Evolutionary conservation across 2,329 filamentous ascomycete genomes (phyloP).

Genomic region (Talaromyces sp.): DNA sequence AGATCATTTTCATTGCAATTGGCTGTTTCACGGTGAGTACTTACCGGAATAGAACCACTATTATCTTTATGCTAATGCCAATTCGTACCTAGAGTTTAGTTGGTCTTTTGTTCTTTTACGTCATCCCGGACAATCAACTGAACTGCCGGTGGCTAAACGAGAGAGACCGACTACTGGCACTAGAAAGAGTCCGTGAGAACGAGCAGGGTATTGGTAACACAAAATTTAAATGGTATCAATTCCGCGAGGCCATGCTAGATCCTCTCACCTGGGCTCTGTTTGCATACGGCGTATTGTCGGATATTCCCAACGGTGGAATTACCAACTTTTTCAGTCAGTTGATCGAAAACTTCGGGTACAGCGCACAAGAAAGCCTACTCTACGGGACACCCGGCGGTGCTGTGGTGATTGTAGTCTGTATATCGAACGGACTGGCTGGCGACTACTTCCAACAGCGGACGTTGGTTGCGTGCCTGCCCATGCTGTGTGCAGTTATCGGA

Average conservation of each 20-base stretch:
- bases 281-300: conserved; percentile 9
- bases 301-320: conserved; percentile 14
- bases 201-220: conserved; percentile 41
- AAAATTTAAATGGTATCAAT: conserved; percentile 41
- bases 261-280: conserved; percentile 15
- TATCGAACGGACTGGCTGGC: not conserved
- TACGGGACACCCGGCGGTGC: not conserved
- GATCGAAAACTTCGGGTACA: conserved; percentile 10
- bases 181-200: conserved; percentile 45
- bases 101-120: conserved; percentile 39
- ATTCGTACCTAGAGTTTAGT: conserved; percentile 16
- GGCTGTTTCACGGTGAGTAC: conserved; percentile 39
- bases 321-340: conserved; percentile 12
- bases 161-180: conserved; percentile 51
- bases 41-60: not conserved
- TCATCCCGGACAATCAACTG: conserved; percentile 51
- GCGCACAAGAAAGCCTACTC: not conserved
- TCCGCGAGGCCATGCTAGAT: conserved; percentile 37
- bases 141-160: conserved; percentile 54
- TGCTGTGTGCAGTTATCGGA: not conserved
- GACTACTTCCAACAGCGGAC: not conserved
- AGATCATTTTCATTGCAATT: conserved; percentile 50
- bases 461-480: not conserved
- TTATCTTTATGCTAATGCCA: not conserved
- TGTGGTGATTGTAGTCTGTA: not conserved